These are phyloP conservation scores for Naumovozyma castellii DNA, from an alignment of 805 yeast species.

Conservation along the genomic window DNA sequence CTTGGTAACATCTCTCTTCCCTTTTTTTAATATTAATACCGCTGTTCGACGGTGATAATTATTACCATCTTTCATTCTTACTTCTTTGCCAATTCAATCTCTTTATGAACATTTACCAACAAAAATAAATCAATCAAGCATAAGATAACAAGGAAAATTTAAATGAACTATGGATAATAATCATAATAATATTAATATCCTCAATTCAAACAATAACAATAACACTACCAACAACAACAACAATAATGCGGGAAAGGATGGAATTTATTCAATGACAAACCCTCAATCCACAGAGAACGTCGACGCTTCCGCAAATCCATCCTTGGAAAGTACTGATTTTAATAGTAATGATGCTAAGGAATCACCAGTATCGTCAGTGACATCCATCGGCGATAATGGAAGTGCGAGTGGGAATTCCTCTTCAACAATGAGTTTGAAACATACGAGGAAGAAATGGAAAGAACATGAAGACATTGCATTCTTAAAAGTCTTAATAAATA, in stretches of 20 bases:
- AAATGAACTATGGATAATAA: neutral
- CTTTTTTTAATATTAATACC: no score
- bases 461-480: conserved; percentile 18
- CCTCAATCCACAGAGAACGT: no score
- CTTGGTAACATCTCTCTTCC: no score
- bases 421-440: conserved; percentile 1
- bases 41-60: no score
- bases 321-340: no score
- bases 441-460: conserved; percentile 20
- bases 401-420: no score
- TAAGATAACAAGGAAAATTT: neutral
- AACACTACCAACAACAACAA: neutral
- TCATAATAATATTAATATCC: neutral
- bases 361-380: neutral
- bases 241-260: neutral
- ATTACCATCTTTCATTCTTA: no score
- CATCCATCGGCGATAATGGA: neutral
- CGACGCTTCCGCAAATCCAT: no score
- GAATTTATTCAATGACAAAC: neutral
- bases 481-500: conserved; percentile 10
- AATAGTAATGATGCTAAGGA: neutral
- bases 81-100: no score
- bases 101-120: no score
- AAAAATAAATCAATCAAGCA: neutral
- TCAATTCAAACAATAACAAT: neutral